Evolutionary conservation across 1,284 basidiomycete genomes (phyloP).

Genomic region (Puccinia horiana): DNA sequence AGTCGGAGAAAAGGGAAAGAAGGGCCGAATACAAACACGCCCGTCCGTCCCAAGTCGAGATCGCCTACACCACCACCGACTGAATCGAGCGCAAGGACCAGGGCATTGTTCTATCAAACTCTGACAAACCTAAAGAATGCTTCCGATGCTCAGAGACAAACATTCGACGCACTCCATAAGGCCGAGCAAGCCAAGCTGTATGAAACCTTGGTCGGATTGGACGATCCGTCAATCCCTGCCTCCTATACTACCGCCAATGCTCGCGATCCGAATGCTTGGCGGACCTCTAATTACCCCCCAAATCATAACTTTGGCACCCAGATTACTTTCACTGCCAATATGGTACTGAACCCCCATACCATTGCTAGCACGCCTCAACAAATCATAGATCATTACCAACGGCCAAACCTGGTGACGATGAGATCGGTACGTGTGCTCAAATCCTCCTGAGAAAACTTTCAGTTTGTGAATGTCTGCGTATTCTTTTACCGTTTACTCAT

Average conservation of each 20-base stretch:
- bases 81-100: neutral
- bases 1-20: neutral
- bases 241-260: neutral
- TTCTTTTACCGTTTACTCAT: neutral
- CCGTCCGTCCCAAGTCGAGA: conserved; percentile 1
- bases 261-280: neutral
- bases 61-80: conserved; percentile 32
- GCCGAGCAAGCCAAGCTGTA: neutral
- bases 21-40: neutral
- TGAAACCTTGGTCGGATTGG: neutral
- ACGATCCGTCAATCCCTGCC: neutral
- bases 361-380: neutral
- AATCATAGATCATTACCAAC: neutral
- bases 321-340: conserved; percentile 9
- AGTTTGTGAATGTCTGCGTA: neutral
- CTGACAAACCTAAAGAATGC: neutral
- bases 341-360: conserved; percentile 31
- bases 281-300: neutral
- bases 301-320: neutral
- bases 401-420: neutral
- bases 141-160: neutral
- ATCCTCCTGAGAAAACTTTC: too few species aligned
- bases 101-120: neutral
- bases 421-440: conserved; percentile 14
- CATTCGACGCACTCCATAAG: neutral